Evolutionary conservation across 2,329 filamentous ascomycete genomes (phyloP).

Genomic region (Aspergillus phoenicis): DNA sequence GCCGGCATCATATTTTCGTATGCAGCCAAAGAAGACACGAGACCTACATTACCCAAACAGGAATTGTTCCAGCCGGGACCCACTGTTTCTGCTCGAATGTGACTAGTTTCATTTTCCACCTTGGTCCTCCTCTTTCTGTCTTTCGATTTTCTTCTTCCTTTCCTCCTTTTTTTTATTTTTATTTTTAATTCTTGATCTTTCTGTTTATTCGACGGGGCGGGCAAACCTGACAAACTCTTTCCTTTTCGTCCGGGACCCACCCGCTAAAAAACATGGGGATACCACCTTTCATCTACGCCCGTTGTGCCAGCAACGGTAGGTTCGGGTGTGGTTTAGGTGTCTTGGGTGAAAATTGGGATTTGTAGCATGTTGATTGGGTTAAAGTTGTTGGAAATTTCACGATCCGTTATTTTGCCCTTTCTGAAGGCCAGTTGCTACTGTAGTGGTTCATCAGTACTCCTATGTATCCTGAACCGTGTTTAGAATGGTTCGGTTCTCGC

Average conservation of each 20-base stretch:
- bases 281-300: neutral
- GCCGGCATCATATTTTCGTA: neutral
- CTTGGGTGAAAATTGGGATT: neutral
- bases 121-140: neutral
- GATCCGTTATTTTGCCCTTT: neutral
- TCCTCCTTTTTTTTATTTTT: conserved; percentile 5
- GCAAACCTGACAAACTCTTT: conserved; percentile 4
- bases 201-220: conserved; percentile 9
- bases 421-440: neutral
- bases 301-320: neutral
- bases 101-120: neutral
- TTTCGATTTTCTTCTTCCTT: conserved; percentile 4
- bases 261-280: conserved; percentile 16
- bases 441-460: too few relatives aligned
- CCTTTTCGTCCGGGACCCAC: conserved; percentile 16
- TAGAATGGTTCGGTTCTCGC: too few relatives aligned
- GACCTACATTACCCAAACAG: conserved; percentile 3
- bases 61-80: conserved; percentile 10
- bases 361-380: neutral
- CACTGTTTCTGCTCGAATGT: neutral
- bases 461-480: too few relatives aligned
- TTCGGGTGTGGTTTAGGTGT: neutral
- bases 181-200: neutral
- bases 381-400: too few relatives aligned
- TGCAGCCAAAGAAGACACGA: conserved; percentile 4